A percentile compares a stretch with the other conserved stretches of the same genome.
These are phyloP conservation scores for Arthrocladium fulminans DNA, from an alignment of 2,329 filamentous ascomycete genomes.

Conservation along the genomic window DNA sequence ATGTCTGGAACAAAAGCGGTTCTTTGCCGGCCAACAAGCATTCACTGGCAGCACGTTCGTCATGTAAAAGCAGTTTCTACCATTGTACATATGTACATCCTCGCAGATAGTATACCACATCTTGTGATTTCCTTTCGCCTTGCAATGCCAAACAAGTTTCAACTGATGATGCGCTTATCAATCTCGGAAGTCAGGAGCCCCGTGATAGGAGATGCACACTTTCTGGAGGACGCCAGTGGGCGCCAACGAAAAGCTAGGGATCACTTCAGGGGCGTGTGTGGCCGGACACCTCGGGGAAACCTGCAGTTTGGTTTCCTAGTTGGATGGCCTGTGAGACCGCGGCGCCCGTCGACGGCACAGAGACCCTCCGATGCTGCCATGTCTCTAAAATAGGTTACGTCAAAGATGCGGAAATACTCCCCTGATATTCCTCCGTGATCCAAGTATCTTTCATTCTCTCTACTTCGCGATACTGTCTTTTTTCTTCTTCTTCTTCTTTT, in stretches of 20 bases:
- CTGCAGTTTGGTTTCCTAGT: background rate
- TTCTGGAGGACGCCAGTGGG: too few species aligned
- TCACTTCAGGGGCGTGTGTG: too few species aligned
- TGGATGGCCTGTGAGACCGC: background rate
- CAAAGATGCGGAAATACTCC: constrained; percentile 1
- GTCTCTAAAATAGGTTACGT: constrained; percentile 4
- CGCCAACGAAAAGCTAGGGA: too few species aligned
- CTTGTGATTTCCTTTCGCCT: too few species aligned
- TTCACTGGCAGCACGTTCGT: constrained; percentile 4
- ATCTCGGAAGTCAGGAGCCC: too few species aligned
- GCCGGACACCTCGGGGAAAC: too few species aligned
- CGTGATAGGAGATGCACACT: too few species aligned
- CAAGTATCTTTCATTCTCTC: background rate
- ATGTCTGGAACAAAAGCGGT: constrained; percentile 64
- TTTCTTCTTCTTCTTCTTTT: background rate
- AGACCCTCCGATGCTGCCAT: background rate
- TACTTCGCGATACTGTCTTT: background rate
- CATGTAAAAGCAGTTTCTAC: background rate
- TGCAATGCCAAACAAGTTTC: too few species aligned
- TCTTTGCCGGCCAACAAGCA: constrained; percentile 43
- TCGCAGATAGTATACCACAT: too few species aligned
- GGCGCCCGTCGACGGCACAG: background rate
- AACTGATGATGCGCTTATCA: too few species aligned
- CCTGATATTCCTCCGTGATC: background rate
- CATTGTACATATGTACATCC: background rate